A percentile compares a stretch with the other conserved stretches of the same genome.
These are phyloP conservation scores for Aureoboletus auriporus DNA, from an alignment of 768 basidiomycete species.

Conservation along the genomic window DNA sequence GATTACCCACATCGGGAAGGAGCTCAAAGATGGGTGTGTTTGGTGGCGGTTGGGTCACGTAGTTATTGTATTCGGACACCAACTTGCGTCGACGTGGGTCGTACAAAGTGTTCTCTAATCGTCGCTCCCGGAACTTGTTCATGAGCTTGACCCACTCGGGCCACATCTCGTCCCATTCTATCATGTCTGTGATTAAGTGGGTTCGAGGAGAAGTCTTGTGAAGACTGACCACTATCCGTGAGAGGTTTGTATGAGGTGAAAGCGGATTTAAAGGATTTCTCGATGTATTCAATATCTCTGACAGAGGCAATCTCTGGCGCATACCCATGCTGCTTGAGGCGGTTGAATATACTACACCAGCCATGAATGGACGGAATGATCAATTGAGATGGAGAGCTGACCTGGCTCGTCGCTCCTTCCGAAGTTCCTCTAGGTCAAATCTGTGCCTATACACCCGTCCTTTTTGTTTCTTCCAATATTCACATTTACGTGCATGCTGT, in stretches of 20 bases:
- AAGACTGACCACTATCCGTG: slow-evolving; percentile 4
- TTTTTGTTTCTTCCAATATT: slow-evolving; percentile 5
- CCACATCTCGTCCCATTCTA: slow-evolving; percentile 12
- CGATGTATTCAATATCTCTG: neutral
- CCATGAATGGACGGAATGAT: neutral
- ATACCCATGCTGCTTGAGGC: slow-evolving; percentile 4
- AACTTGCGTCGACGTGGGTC: neutral
- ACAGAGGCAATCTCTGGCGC: neutral
- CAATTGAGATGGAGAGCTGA: neutral
- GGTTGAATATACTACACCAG: slow-evolving; percentile 9
- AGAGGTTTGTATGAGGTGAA: slow-evolving; percentile 2
- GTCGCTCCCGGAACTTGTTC: neutral
- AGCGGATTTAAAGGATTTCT: neutral
- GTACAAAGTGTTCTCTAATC: neutral
- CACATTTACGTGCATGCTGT: slow-evolving; percentile 11
- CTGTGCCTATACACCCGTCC: slow-evolving; percentile 3
- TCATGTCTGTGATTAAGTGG: too few species aligned
- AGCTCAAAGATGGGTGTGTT: neutral
- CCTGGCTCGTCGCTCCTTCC: slow-evolving; percentile 9
- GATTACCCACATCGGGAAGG: neutral
- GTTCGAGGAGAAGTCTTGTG: neutral
- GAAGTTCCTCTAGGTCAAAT: slow-evolving; percentile 8
- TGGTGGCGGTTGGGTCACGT: neutral
- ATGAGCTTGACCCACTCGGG: neutral
- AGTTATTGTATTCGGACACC: neutral